phyloP scores from a whole-genome alignment of 2,329 filamentous ascomycete genomes.

The Pseudogymnoascus sp. region DNA sequence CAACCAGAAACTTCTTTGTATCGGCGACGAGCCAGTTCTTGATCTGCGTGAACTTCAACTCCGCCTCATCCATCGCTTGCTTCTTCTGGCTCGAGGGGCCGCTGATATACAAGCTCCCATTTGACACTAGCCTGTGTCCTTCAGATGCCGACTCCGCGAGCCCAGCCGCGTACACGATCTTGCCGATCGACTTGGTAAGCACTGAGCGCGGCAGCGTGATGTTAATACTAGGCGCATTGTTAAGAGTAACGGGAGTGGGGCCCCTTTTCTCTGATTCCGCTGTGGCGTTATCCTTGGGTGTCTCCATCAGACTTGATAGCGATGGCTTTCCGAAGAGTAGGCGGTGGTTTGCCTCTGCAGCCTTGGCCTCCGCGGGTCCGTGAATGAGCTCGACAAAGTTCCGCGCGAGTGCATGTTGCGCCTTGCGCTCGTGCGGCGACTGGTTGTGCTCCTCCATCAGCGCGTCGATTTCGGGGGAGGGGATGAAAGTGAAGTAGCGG shows the following conservation, averaged over 20 bases:
- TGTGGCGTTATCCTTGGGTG: conserved; percentile 10
- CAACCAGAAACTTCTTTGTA: conserved; percentile 52
- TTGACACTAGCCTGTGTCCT: conserved; percentile 47
- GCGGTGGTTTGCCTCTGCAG: conserved; percentile 49
- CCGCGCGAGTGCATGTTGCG: conserved; percentile 74
- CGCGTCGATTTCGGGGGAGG: conserved; percentile 55
- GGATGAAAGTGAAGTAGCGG: conserved; percentile 85
- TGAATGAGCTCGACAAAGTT: conserved; percentile 79
- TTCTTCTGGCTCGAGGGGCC: conserved; percentile 38
- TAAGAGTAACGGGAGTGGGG: conserved; percentile 24
- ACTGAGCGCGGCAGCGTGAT: conserved; percentile 52
- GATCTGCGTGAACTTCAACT: conserved; percentile 53
- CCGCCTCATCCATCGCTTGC: conserved; percentile 38
- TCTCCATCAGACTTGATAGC: conserved; percentile 1
- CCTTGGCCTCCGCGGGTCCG: conserved; percentile 53
- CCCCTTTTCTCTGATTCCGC: neutral
- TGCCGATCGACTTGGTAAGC: conserved; percentile 47
- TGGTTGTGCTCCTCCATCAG: conserved; percentile 60
- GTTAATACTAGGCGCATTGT: conserved; percentile 44
- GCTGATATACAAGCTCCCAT: conserved; percentile 53
- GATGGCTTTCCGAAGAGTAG: conserved; percentile 37
- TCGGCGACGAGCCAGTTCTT: conserved; percentile 50
- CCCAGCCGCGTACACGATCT: conserved; percentile 51
- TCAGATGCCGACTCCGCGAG: conserved; percentile 49
- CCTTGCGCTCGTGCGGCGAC: conserved; percentile 63